Conservation (phyloP, 306 rosid genomes). For the Oemleria cerasiformis region DNA sequence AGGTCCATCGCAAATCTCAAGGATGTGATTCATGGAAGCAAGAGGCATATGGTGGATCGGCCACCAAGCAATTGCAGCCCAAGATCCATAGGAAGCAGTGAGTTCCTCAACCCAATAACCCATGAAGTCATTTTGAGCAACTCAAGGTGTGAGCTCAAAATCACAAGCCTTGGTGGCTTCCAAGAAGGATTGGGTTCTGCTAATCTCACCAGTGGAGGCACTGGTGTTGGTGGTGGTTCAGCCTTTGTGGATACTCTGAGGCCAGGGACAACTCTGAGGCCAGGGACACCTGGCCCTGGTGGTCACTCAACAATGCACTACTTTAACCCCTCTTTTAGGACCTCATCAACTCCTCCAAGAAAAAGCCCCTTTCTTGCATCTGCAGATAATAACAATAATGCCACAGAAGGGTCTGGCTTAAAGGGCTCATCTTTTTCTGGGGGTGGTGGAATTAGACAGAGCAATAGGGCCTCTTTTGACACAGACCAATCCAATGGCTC, state of each 20-base stretch:
- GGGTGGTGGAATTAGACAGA: slow-evolving; percentile 43
- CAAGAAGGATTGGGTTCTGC: slow-evolving; percentile 47
- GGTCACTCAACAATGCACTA: slow-evolving; percentile 72
- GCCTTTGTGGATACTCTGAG: slow-evolving; percentile 66
- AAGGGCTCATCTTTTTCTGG: slow-evolving; percentile 29
- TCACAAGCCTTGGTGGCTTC: slow-evolving; percentile 66
- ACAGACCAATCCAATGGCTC: slow-evolving; percentile 42
- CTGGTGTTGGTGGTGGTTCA: slow-evolving; percentile 32
- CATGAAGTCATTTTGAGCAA: slow-evolving; percentile 83
- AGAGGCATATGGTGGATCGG: slow-evolving; percentile 68
- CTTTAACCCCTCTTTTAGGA: slow-evolving; percentile 56
- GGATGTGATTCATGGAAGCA: slow-evolving; percentile 94
- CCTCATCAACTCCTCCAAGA: slow-evolving; percentile 60
- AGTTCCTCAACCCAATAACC: slow-evolving; percentile 81
- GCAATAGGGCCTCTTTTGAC: slow-evolving; percentile 53
- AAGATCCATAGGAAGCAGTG: slow-evolving; percentile 90
- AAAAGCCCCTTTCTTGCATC: slow-evolving; percentile 48
- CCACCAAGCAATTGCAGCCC: slow-evolving; percentile 83
- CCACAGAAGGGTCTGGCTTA: slow-evolving; percentile 42
- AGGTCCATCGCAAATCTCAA: slow-evolving; percentile 88
- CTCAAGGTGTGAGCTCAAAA: slow-evolving; percentile 88
- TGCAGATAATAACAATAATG: slow-evolving; percentile 26
- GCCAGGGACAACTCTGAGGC: slow-evolving; percentile 78
- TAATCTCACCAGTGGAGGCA: slow-evolving; percentile 9
- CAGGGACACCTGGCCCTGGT: slow-evolving; percentile 90